Evolutionary conservation across 192 early-diverging fungal species (phyloP), one percentile per base, ranked within the genome.

Genomic region (Mycoemilia scoparia): DNA sequence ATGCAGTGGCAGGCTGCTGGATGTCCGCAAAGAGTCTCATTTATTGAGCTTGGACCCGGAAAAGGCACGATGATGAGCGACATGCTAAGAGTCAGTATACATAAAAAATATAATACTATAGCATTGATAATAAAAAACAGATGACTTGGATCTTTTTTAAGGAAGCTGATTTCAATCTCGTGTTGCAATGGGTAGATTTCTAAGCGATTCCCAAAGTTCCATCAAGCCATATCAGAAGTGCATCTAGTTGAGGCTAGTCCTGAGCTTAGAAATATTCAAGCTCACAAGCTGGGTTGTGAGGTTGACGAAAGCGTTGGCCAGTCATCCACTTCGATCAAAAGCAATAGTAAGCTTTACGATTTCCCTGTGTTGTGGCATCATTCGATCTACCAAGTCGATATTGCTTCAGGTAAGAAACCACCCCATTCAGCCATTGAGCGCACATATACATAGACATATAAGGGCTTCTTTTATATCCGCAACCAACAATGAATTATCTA

Each of bases 11-110:
- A 77, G 32, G 38, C 37, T 34, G 20, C 47, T 32, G 82, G 79
- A 8, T 52, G 64, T 20, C 79, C 79, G 11, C 26, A 43, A 3
- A 53, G 54, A 5, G 54, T 72, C 0, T 68, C 63, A 14, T 42
- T 86, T 24, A 66, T 81, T 2, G 82, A 86, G 38, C 69, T 90
- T 13, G 93, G 93, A 3, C 93, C 93, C 1, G 93, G 93, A 5
- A 60, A 86, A 17, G 93, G 93, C 27, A 97, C 93, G 7, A 54
- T 97, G 32, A 84, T 95, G 80, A 51, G 63, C 39, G 93, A 97
- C 56, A 76, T 95, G 61, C 48, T 97, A 39, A 50, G 87, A 9
- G 81, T 82, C n/a, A n/a, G n/a, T n/a, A n/a, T n/a, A n/a, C n/a
- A n/a, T n/a, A n/a, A n/a, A n/a, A n/a, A n/a, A n/a, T n/a, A n/a